Evolutionary conservation across 768 basidiomycete species (phyloP), one percentile per base, ranked within the genome.

Genomic region (Boletus tylopilopsis): DNA sequence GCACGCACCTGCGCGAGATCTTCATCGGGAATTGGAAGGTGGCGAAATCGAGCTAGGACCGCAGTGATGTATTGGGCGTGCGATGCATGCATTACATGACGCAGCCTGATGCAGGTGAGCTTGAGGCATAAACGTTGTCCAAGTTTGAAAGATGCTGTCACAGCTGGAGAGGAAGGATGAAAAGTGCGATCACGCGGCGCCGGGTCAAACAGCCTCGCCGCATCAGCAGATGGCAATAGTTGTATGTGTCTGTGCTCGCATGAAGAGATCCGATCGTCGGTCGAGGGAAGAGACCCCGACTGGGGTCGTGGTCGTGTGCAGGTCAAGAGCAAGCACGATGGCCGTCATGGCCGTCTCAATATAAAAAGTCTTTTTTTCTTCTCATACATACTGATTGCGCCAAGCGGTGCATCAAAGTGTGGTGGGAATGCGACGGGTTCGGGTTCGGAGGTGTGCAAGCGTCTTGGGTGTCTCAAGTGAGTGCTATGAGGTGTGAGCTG

Each of bases 71-170:
- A 49, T 37, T n/a, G 40, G 36, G 42, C 13, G 47, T 53, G 53
- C 33, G 41, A 45, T 40, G 55, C 45, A 11, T 54, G 47, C 42
- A 51, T 51, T 33, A 52, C 53, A 44, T 46, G 49, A 58, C 32
- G 48, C 42, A 54, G 51, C 44, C 34, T 42, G 55, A 40, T 50
- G 37, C 27, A 40, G 34, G 37, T 30, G 42, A 41, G 56, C 55
- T 57, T 52, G 62, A 64, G 63, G 63, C 52, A 44, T 50, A 59
- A 62, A 62, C 55, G 54, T 51, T 59, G 45, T 53, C 51, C 59
- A 55, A 58, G 59, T 54, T 49, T 32, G 45, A 57, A 57, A 52
- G 56, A 64, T 25, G 49, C 40, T 56, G 47, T 59, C 49, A 62
- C 46, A 43, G 41, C 45, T 32, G 45, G 18, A 37, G 42, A 30